Evolutionary conservation across 2,329 filamentous ascomycete genomes (phyloP), one percentile per base, ranked within the genome.

Genomic region (Xylariaceae sp.): DNA sequence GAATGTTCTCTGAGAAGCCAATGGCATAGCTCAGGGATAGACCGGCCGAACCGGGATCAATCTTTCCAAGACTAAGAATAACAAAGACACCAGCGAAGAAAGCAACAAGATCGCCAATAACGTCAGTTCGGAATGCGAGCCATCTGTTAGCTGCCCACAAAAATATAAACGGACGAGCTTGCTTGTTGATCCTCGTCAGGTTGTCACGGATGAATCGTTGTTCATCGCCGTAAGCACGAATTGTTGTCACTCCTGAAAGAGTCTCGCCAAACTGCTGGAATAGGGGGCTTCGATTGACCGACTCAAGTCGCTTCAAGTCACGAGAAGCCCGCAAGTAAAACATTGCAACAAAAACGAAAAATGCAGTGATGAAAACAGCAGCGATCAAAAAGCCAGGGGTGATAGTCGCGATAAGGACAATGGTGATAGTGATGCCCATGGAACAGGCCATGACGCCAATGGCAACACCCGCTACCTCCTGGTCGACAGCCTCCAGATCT

Each of bases 241-340:
- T 99, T 0, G 94, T 99, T 2, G 93, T 95, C 74, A 99, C 94
- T 34, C 94, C 94, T 54, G 87, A 90, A 15, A 99, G 77, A 0
- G 95, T 97, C 77, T 99, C 94, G 64, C 94, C 93, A 66, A 99
- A 99, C 67, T 97, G 94, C 74, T 99, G 94, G 77, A 97, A 99
- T 5, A 99, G 79, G 1, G 94, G 94, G 73, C 92, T 97, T 70
- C 93, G 84, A 73, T 97, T 90, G 1, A 97, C 87, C 5, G 93
- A 96, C 73, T 99, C 95, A 5, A 99, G 79, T 53, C 94, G 87
- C 79, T 99, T 99, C 57, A 99, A 81, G 71, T 97, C 94, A 64
- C 93, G 86, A n/a, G 94, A 97, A 0, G 93, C 89, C 66, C 87
- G 87, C 51, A 99, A 83, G 74, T 99, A 99, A 71, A 97, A 91